Evolutionary conservation across 257 asterid species (phyloP).

Genomic region (Penstemon davidsonii): DNA sequence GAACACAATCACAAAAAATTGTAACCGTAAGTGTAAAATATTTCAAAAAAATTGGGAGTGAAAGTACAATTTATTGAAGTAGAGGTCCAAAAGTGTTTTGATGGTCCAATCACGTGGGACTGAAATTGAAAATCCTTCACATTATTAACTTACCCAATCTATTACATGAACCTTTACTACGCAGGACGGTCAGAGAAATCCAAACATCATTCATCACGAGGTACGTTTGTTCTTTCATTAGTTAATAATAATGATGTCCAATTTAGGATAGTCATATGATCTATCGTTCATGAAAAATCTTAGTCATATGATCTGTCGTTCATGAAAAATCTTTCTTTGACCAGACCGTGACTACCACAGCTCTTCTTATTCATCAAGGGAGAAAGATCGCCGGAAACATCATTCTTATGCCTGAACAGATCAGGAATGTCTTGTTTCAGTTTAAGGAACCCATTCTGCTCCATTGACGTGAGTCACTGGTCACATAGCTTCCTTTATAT

Average conservation of each 20-base stretch:
- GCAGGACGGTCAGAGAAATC: conserved; percentile 70
- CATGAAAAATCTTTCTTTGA: conserved; percentile 4
- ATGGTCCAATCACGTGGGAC: too few relatives aligned
- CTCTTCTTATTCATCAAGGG: conserved; percentile 67
- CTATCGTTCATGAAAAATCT: not conserved
- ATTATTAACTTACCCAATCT: conserved; percentile 17
- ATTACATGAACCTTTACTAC: not conserved
- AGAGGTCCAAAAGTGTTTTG: too few relatives aligned
- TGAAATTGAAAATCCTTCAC: too few relatives aligned
- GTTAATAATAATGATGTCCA: too few relatives aligned
- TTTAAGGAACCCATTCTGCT: not conserved
- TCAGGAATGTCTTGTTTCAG: not conserved
- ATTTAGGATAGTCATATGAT: not conserved
- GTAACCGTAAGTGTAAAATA: too few relatives aligned
- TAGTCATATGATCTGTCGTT: not conserved
- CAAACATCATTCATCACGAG: conserved; percentile 76
- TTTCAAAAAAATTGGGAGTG: too few relatives aligned
- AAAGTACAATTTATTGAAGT: too few relatives aligned
- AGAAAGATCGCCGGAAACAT: conserved; percentile 74
- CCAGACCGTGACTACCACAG: conserved; percentile 72
- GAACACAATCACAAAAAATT: too few relatives aligned
- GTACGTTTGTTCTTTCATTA: conserved; percentile 32
- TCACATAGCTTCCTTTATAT: too few relatives aligned
- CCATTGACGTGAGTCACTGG: not conserved
- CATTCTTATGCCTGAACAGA: conserved; percentile 46